Evolutionary conservation across 495 filamentous ascomycete species (phyloP).

Genomic region (Penicillium canescens): DNA sequence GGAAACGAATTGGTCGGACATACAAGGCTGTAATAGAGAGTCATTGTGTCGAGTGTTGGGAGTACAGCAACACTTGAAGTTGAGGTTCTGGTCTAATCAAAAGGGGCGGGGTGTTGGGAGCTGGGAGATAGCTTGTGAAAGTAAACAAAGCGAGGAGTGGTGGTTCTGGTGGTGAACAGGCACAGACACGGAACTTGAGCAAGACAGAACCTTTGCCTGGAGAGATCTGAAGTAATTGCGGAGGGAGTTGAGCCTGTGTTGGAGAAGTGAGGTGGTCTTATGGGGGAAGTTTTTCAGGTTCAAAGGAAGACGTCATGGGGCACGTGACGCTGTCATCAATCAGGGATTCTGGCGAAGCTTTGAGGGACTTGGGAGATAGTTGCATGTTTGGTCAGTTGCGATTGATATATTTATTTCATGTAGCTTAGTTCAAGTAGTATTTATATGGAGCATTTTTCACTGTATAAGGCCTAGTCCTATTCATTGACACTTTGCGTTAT

Average conservation of each 20-base stretch:
- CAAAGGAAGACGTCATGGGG: conserved; percentile 41
- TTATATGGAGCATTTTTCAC: no score
- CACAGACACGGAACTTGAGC: background rate
- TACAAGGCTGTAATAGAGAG: conserved; percentile 98
- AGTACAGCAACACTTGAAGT: conserved; percentile 7
- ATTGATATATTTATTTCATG: no score
- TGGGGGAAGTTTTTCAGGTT: conserved; percentile 22
- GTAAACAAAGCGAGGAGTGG: conserved; percentile 19
- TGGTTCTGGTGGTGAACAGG: background rate
- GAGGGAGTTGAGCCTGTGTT: background rate
- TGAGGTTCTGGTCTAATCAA: conserved; percentile 15
- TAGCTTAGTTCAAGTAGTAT: no score
- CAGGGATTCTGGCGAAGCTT: background rate
- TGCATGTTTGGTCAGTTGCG: no score
- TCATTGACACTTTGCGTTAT: background rate
- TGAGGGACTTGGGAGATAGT: no score
- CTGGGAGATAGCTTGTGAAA: conserved; percentile 15
- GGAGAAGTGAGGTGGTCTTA: conserved; percentile 32
- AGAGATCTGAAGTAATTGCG: conserved; percentile 11
- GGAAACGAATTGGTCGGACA: conserved; percentile 33
- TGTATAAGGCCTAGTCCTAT: no score
- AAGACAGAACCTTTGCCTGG: conserved; percentile 10
- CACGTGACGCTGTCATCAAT: conserved; percentile 13
- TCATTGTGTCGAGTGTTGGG: conserved; percentile 65
- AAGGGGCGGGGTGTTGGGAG: conserved; percentile 21